Evolutionary conservation across 78 protist species (phyloP).

Genomic region (Guillardia theta): DNA sequence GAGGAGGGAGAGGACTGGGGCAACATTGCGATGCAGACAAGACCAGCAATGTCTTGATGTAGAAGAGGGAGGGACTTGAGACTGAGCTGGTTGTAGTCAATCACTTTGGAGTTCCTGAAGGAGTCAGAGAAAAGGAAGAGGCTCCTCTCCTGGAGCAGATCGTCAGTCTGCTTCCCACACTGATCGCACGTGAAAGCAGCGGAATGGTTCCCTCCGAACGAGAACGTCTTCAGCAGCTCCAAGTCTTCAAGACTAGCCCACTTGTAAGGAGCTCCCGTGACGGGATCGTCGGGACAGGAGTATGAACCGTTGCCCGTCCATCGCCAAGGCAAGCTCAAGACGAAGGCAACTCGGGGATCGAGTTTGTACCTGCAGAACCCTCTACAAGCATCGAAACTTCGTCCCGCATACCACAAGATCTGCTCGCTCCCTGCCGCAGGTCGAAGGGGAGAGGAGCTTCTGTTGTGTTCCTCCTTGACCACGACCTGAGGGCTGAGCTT

Average conservation of each 20-base stretch:
- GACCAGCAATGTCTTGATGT: not conserved
- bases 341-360: not conserved
- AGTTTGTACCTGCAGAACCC: not conserved
- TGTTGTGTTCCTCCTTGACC: too few species aligned
- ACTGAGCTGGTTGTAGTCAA: not conserved
- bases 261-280: not conserved
- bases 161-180: not conserved
- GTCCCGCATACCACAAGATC: constrained; percentile 29
- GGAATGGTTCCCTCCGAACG: not conserved
- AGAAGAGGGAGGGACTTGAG: not conserved
- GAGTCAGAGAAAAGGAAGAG: not conserved
- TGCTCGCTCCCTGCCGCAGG: too few species aligned
- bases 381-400: not conserved
- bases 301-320: not conserved
- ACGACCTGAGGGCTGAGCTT: too few species aligned
- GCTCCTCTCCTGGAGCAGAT: not conserved
- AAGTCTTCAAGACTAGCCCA: constrained; percentile 9
- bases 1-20: not conserved
- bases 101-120: not conserved
- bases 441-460: too few species aligned
- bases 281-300: not conserved
- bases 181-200: not conserved
- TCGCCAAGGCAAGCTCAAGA: not conserved
- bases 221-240: not conserved
- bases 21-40: not conserved